These are phyloP conservation scores for Ustilago tritici DNA, from an alignment of 1,284 basidiomycete genomes.

Conservation along the genomic window DNA sequence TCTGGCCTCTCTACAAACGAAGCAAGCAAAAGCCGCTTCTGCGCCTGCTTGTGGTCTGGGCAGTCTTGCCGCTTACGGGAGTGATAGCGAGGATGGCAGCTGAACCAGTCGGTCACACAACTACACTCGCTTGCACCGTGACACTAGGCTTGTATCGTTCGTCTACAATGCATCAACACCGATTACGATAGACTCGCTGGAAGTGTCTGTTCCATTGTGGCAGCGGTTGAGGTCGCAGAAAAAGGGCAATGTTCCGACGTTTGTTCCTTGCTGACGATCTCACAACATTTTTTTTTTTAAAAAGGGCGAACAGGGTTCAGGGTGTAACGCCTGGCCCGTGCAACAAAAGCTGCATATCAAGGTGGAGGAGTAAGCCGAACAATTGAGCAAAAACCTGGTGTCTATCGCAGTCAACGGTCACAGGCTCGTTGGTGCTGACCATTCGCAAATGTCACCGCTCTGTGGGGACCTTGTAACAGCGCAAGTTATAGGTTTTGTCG, in stretches of 20 bases:
- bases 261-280: background rate
- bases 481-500: background rate
- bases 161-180: background rate
- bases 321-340: background rate
- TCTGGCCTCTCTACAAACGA: slow-evolving; percentile 37
- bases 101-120: background rate
- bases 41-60: slow-evolving; percentile 37
- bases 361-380: background rate
- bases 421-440: background rate
- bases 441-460: background rate
- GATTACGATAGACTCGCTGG: too few relatives aligned
- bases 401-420: background rate
- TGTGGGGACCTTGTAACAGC: background rate
- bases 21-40: background rate
- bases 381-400: background rate
- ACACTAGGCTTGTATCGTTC: background rate
- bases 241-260: too few relatives aligned
- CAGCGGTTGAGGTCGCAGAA: too few relatives aligned
- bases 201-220: too few relatives aligned
- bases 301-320: slow-evolving; percentile 1
- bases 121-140: background rate
- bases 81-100: slow-evolving; percentile 60
- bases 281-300: background rate
- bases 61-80: slow-evolving; percentile 62
- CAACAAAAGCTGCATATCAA: background rate